Percentiles rank a stretch among this genome's conserved stretches.
Conservation (phyloP, 2,329 filamentous ascomycete species). For the Nannizziopsis arthrosporioides region DNA sequence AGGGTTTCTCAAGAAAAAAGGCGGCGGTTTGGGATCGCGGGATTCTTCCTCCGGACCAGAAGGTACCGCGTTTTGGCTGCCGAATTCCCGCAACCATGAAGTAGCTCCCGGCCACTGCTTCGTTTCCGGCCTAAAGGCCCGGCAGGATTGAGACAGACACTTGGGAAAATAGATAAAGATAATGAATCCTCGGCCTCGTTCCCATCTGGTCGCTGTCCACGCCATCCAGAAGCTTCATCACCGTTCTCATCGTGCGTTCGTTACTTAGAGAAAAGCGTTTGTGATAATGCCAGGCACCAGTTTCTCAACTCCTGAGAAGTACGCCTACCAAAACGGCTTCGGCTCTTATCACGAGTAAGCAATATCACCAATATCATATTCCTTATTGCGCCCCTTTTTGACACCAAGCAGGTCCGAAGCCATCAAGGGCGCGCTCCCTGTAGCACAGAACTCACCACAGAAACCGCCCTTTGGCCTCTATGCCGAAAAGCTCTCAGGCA, state of each 20-base stretch:
- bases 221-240: background rate
- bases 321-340: constrained; percentile 70
- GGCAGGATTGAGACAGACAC: background rate
- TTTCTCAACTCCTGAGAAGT: constrained; percentile 54
- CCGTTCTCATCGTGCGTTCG: background rate
- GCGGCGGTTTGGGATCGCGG: background rate
- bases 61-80: constrained; percentile 2
- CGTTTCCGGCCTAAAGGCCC: background rate
- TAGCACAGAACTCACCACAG: constrained; percentile 71
- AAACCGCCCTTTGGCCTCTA: constrained; percentile 69
- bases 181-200: background rate
- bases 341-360: constrained; percentile 62
- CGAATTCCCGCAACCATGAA: background rate
- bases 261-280: background rate
- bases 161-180: background rate
- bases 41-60: background rate
- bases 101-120: background rate
- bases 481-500: constrained; percentile 66
- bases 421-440: constrained; percentile 58
- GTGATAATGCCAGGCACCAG: constrained; percentile 51
- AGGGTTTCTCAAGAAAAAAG: background rate
- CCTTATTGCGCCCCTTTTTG: constrained; percentile 12
- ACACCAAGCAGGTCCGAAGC: constrained; percentile 54
- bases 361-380: background rate
- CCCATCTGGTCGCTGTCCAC: background rate